Percentiles rank a stretch among this genome's conserved stretches.
phyloP scores from a whole-genome alignment of 345 rosid genomes.

The Populus tremula region DNA sequence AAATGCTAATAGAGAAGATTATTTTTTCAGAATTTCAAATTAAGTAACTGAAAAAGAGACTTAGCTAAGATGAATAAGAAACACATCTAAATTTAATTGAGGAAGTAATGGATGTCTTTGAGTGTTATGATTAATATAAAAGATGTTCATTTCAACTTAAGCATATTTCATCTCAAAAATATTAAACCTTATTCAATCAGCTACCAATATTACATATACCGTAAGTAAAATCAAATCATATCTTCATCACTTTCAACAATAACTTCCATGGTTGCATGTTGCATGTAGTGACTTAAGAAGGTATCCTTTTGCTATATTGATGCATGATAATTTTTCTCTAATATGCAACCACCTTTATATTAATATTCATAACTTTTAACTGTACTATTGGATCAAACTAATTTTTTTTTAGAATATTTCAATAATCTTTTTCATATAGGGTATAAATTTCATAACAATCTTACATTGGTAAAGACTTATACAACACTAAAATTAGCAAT shows the following conservation, averaged over 20 bases:
- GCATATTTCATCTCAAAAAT: constrained; percentile 46
- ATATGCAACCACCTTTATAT: no score
- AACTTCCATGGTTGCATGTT: constrained; percentile 70
- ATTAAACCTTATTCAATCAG: constrained; percentile 12
- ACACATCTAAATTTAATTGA: constrained; percentile 65
- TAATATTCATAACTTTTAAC: no score
- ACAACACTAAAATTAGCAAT: no score
- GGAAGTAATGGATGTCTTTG: constrained; percentile 82
- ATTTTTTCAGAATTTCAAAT: constrained; percentile 1
- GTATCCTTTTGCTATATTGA: constrained; percentile 56
- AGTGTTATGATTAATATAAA: constrained; percentile 92
- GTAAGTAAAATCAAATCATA: constrained; percentile 15
- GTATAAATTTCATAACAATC: no score
- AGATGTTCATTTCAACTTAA: constrained; percentile 64
- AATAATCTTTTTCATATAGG: no score
- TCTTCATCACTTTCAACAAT: constrained; percentile 73
- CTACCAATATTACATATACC: not conserved
- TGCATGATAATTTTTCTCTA: no score
- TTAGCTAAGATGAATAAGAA: constrained; percentile 3
- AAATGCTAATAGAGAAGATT: not conserved
- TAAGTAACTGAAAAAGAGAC: not conserved
- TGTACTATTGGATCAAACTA: no score
- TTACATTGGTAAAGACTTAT: no score
- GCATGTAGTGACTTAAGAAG: constrained; percentile 69
- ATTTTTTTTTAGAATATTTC: no score